Percentiles rank a stretch among this genome's conserved stretches.
phyloP scores from a whole-genome alignment of 768 basidiomycete species.

The Botryobasidium botryosum region DNA sequence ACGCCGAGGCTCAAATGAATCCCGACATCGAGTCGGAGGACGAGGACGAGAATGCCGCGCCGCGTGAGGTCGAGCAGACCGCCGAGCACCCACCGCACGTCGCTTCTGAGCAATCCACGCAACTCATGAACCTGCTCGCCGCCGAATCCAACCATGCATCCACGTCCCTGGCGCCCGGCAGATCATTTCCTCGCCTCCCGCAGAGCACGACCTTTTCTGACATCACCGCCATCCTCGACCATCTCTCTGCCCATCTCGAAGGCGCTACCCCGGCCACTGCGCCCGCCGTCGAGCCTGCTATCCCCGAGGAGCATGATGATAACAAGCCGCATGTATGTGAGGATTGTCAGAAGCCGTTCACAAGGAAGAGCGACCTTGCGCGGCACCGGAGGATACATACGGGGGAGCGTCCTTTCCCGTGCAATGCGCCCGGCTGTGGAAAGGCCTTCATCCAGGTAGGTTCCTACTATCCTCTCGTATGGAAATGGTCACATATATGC shows the following conservation, averaged over 20 bases:
- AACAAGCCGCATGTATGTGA: neutral
- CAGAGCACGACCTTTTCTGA: slow-evolving; percentile 1
- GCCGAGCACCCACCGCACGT: neutral
- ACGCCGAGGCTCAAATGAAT: neutral
- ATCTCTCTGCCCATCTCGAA: slow-evolving; percentile 10
- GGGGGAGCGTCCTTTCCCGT: slow-evolving; percentile 10
- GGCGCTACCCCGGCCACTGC: too few species aligned
- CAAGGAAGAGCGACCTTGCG: neutral
- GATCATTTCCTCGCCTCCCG: neutral
- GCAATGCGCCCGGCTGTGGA: slow-evolving; percentile 22
- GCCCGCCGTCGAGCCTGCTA: too few species aligned
- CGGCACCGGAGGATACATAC: neutral
- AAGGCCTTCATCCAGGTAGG: slow-evolving; percentile 84
- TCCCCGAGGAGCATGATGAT: too few species aligned
- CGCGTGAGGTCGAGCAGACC: neutral
- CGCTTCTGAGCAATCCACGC: neutral
- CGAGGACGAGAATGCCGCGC: neutral
- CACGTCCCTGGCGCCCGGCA: neutral
- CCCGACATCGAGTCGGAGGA: neutral
- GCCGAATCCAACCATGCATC: neutral
- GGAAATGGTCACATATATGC: neutral
- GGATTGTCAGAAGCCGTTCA: neutral
- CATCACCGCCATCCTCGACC: slow-evolving; percentile 12
- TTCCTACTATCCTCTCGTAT: neutral
- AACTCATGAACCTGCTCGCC: neutral